Conservation (phyloP, 768 basidiomycete species). For the Lactarius deliciosus region DNA sequence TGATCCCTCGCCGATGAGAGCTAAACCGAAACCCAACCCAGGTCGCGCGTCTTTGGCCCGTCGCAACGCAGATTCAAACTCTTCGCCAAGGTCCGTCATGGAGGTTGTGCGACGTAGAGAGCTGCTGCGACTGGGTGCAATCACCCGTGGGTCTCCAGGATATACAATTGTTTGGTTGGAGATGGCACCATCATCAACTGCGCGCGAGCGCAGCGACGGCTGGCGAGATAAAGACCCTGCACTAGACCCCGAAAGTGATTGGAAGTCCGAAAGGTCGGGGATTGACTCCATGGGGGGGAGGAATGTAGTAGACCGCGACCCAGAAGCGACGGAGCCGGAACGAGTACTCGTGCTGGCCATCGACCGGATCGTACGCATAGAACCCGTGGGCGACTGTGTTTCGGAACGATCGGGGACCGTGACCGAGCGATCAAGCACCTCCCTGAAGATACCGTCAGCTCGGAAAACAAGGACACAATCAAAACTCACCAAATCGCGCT, state of each 20-base stretch:
- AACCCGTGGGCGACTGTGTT: conserved; percentile 53
- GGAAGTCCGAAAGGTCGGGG: conserved; percentile 68
- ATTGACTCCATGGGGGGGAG: conserved; percentile 72
- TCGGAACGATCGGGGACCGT: conserved; percentile 48
- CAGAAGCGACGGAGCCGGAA: conserved; percentile 55
- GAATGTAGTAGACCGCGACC: conserved; percentile 74
- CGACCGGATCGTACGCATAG: conserved; percentile 70
- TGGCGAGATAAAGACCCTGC: conserved; percentile 41
- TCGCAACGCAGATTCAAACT: conserved; percentile 47
- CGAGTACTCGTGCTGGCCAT: conserved; percentile 45
- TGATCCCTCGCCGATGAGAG: conserved; percentile 52
- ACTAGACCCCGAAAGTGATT: conserved; percentile 47
- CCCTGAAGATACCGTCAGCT: conserved; percentile 49
- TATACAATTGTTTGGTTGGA: conserved; percentile 66
- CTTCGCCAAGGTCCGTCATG: conserved; percentile 71
- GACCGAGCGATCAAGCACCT: conserved; percentile 67
- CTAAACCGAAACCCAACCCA: conserved; percentile 47
- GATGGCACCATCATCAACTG: conserved; percentile 73
- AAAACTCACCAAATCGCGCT: conserved; percentile 75
- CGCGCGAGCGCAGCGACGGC: conserved; percentile 58
- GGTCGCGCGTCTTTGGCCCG: conserved; percentile 44
- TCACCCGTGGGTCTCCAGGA: conserved; percentile 70
- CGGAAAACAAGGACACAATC: neutral
- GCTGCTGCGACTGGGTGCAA: conserved; percentile 63
- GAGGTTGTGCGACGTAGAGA: conserved; percentile 66